Evolutionary conservation across 176 grass and related monocot genomes (phyloP), one percentile per base, ranked within the genome.

Genomic region (Cymbopogon citratus): DNA sequence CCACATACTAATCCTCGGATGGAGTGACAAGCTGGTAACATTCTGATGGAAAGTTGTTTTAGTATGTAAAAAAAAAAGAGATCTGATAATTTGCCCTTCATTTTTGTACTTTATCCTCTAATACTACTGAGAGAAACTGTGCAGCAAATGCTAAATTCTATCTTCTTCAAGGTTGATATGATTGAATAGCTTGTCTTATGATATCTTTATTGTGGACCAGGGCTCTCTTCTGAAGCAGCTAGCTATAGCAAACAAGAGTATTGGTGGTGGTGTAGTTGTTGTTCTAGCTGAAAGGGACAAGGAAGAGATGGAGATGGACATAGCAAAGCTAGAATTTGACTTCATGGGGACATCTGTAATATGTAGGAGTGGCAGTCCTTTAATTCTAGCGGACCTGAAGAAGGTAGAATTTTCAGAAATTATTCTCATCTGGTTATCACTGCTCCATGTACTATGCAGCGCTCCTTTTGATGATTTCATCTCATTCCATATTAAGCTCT

Each of bases 291-390:
- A 98, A 92, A 95, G 96, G 74, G 90, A 95, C 54, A 98, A 98
- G 78, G 92, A 95, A 82, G 95, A 94, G 84, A 98, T 98, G 96
- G 96, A 98, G 86, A 91, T 98, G 87, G 96, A 98, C 81, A 95
- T 95, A 80, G 85, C 87, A 73, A 98, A 93, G 72, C 87, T 98
- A 76, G 92, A 94, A 84, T 98, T 98, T 76, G 89, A 98, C 74
- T 98, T 98, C 76, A 98, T 98, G 96, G 92, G 91, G 80, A 98
- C 96, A 76, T 95, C 90, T 80, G 96, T 98, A 80, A 98, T 98
- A 73, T 98, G 96, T 83, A 87, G 96, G 74, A 98, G 92, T 56
- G 95, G 92, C 34, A 98, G 95, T 59, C 95, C 92, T 86, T 87
- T 98, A 56, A 98, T 98, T 85, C 75, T 98, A 73, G 95, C 92